phyloP scores from a whole-genome alignment of 2,329 filamentous ascomycete genomes.

The Nemania sp. region DNA sequence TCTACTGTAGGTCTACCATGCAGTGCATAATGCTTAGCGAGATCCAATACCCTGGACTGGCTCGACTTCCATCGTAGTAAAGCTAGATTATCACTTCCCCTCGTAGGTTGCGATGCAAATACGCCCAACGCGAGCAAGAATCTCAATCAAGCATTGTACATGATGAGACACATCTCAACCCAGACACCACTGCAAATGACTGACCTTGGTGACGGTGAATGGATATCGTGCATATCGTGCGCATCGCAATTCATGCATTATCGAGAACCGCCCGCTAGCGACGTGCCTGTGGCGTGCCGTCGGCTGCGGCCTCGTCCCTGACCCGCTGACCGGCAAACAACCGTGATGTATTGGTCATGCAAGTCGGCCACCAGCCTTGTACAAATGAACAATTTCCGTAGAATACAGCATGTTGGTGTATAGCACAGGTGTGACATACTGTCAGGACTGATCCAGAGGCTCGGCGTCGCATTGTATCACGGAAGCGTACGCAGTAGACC shows the following conservation, averaged over 20 bases:
- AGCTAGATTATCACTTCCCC: not conserved
- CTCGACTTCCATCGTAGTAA: slow-evolving; percentile 6
- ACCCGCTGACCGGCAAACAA: slow-evolving; percentile 40
- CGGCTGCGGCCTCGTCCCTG: slow-evolving; percentile 38
- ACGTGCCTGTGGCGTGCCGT: slow-evolving; percentile 36
- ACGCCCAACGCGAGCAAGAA: slow-evolving; percentile 7
- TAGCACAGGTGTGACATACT: slow-evolving; percentile 27
- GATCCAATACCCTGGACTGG: slow-evolving; percentile 3
- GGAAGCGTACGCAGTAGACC: slow-evolving; percentile 29
- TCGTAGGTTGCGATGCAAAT: slow-evolving; percentile 7
- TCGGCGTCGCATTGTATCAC: slow-evolving; percentile 32
- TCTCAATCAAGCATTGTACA: slow-evolving; percentile 15
- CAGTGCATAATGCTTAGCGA: slow-evolving; percentile 15
- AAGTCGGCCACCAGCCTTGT: slow-evolving; percentile 39
- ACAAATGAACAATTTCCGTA: slow-evolving; percentile 34
- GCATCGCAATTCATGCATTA: slow-evolving; percentile 11
- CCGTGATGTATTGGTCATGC: slow-evolving; percentile 37
- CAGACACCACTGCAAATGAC: slow-evolving; percentile 16
- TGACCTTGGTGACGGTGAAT: slow-evolving; percentile 12
- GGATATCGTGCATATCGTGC: slow-evolving; percentile 11
- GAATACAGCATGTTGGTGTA: slow-evolving; percentile 30
- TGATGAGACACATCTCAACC: slow-evolving; percentile 14
- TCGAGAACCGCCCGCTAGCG: slow-evolving; percentile 27
- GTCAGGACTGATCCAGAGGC: slow-evolving; percentile 28
- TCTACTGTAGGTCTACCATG: slow-evolving; percentile 9